Base-by-base conservation (phyloP, 768 basidiomycete genomes). In the Pleurotus sapidus region DNA sequence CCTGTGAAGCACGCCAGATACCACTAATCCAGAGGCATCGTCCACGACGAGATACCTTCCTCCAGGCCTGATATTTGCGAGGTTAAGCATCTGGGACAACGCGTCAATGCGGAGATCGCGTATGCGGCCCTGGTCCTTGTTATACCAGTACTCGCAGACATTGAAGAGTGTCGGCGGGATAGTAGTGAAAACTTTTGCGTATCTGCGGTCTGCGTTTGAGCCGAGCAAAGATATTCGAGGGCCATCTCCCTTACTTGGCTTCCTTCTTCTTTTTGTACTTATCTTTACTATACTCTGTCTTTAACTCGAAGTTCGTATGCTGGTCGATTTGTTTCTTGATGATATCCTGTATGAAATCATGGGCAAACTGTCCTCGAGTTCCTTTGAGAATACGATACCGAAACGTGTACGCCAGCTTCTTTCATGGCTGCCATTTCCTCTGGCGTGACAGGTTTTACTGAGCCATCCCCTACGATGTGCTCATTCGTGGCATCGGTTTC, bases 231-330 rank as follows among this genome's bases (percentile, higher is more conserved):
- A 37, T 46, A 42, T 17, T 46, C 40, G 38, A 24, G 14, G 3
- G 15, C 24, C 20, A 17, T 20, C 23, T 7, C 14, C 69, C 87
- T 62, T 67, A 96, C 95, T 98, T 99, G 57, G 92, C 94, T 74
- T 95, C 93, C 71, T 99, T 99, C 39, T 93, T 81, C 70, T 95
- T 96, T 70, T 84, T 89, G 73, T 98, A 99, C 69, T 99, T 99
- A 66, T 98, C 95, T 72, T 99, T 98, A 72, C 92, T 95, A 71
- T 95, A 98, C 71, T 96, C 97, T 1, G 95, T 98, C 73, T 98
- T 98, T 49, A 98, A 76, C 9, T 87, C 86, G 69, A 91, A 99
- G 64, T 92, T 91, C 27, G 91, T 88, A 65, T 98, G 96, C 65
- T 88, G 84, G 64, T 93, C 93, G 47, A 98, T 96, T 71, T 98